Evolutionary conservation across 1,284 basidiomycete genomes (phyloP).

Genomic region (Naganishia sp.): DNA sequence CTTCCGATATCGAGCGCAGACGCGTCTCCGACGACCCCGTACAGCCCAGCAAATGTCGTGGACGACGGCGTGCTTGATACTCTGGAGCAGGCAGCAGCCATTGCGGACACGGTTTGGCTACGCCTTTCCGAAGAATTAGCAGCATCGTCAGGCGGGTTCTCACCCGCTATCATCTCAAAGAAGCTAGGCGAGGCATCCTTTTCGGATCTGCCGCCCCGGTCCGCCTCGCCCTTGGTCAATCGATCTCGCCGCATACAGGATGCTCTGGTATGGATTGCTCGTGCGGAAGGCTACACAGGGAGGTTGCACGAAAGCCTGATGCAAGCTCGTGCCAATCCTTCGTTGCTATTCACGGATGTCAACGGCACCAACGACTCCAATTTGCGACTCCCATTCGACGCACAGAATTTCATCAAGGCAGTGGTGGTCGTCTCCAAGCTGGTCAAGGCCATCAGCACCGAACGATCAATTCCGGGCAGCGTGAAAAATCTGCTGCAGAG

Average conservation of each 20-base stretch:
- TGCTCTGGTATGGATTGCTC: slow-evolving; percentile 45
- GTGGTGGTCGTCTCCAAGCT: slow-evolving; percentile 55
- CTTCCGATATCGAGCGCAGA: slow-evolving; percentile 26
- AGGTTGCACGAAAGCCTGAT: slow-evolving; percentile 45
- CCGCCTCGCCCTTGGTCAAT: slow-evolving; percentile 20
- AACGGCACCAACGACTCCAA: slow-evolving; percentile 34
- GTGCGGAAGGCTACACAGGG: slow-evolving; percentile 48
- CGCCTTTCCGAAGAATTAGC: slow-evolving; percentile 55
- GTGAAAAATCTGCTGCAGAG: slow-evolving; percentile 49
- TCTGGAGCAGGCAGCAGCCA: slow-evolving; percentile 55
- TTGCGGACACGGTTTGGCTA: slow-evolving; percentile 56
- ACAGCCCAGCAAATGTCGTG: slow-evolving; percentile 48
- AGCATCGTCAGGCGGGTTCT: slow-evolving; percentile 38
- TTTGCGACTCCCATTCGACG: slow-evolving; percentile 42
- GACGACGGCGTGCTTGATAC: slow-evolving; percentile 57
- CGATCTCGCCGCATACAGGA: slow-evolving; percentile 40
- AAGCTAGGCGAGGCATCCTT: slow-evolving; percentile 12
- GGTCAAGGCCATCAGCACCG: slow-evolving; percentile 51
- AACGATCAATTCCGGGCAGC: slow-evolving; percentile 44
- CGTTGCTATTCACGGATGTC: slow-evolving; percentile 2
- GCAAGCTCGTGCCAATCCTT: slow-evolving; percentile 42
- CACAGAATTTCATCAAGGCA: slow-evolving; percentile 51
- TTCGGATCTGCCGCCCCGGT: slow-evolving; percentile 6
- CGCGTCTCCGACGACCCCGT: slow-evolving; percentile 43
- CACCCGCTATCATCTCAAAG: slow-evolving; percentile 31